A percentile compares a stretch with the other conserved stretches of the same genome.
These are phyloP conservation scores for Lentinula raphanica DNA, from an alignment of 768 basidiomycete genomes.

Conservation along the genomic window DNA sequence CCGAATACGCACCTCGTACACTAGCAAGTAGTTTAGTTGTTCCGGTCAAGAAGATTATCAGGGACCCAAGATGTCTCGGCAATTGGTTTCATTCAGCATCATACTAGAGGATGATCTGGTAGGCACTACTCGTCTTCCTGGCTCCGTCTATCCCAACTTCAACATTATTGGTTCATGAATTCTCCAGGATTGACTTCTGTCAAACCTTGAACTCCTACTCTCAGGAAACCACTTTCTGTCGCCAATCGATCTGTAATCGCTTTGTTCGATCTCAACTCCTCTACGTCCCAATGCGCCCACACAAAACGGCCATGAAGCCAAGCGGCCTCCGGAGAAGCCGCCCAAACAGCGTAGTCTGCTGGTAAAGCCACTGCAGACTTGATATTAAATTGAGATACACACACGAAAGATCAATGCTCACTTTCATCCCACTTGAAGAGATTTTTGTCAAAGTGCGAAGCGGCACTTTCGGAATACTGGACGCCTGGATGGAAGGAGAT, in stretches of 20 bases:
- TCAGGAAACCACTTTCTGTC: not conserved
- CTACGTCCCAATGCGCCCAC: conserved; percentile 3
- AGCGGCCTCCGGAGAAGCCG: not conserved
- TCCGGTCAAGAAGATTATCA: too few relatives aligned
- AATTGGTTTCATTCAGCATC: too few relatives aligned
- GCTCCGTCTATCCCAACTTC: too few relatives aligned
- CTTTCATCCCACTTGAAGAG: not conserved
- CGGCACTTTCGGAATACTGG: not conserved
- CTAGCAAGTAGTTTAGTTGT: too few relatives aligned
- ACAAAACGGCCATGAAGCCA: conserved; percentile 1
- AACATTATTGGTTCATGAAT: not conserved
- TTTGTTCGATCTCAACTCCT: not conserved
- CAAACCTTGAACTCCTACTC: not conserved
- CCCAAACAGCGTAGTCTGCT: not conserved
- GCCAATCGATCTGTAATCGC: not conserved
- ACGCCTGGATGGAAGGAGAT: not conserved
- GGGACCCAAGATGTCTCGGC: too few relatives aligned
- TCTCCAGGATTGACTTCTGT: not conserved
- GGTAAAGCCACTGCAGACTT: not conserved
- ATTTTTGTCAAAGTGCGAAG: not conserved
- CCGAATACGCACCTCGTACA: too few relatives aligned
- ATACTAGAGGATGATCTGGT: too few relatives aligned
- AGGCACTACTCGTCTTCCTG: too few relatives aligned
- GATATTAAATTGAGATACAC: too few relatives aligned
- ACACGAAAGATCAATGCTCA: not conserved